Percentiles rank a stretch among this genome's conserved stretches.
Conservation (phyloP, 805 yeast genomes). For the Jamesozyma gamospora region DNA sequence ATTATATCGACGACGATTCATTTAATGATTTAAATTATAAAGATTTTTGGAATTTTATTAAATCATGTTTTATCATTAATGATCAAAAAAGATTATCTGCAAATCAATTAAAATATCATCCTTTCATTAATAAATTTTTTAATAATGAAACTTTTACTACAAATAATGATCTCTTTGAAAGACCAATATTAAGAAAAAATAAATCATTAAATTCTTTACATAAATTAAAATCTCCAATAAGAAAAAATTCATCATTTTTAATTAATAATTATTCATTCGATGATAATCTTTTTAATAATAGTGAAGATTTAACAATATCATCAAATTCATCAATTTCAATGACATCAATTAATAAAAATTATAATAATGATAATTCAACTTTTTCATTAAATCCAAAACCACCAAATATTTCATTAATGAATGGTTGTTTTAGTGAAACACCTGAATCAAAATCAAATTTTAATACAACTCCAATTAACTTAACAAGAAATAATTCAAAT, state of each 20-base stretch:
- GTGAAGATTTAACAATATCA: too few species aligned
- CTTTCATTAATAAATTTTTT: constrained; percentile 26
- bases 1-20: constrained; percentile 49
- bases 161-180: neutral
- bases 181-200: constrained; percentile 7
- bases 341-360: constrained; percentile 5
- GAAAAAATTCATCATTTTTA: constrained; percentile 1
- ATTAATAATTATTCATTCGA: too few species aligned
- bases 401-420: constrained; percentile 24
- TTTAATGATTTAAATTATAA: constrained; percentile 38
- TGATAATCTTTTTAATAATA: too few species aligned
- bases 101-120: constrained; percentile 36
- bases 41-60: constrained; percentile 51
- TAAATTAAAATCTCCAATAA: constrained; percentile 3
- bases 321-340: constrained; percentile 8
- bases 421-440: constrained; percentile 25
- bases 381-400: constrained; percentile 26
- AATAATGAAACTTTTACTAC: neutral
- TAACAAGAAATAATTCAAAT: constrained; percentile 19
- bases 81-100: constrained; percentile 40
- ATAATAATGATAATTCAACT: constrained; percentile 15
- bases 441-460: constrained; percentile 26
- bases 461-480: constrained; percentile 20
- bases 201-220: constrained; percentile 17
- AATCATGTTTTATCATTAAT: constrained; percentile 41